Evolutionary conservation across 73 alveolate genomes (phyloP), one percentile per base, ranked within the genome.

Genomic region (Halteria grandinella): DNA sequence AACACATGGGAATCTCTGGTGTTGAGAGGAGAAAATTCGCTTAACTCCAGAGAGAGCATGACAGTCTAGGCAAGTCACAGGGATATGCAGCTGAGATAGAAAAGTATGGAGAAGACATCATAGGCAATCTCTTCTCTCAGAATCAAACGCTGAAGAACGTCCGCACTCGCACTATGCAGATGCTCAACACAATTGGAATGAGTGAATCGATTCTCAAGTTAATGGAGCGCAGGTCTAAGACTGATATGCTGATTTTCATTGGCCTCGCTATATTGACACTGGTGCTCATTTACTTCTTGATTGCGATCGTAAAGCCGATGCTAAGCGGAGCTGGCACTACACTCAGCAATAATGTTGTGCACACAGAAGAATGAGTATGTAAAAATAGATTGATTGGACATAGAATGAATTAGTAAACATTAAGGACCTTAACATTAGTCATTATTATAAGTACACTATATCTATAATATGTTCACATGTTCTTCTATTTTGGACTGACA

Each of bases 181-280:
- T 70, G 83, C 64, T 70, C 29, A 49, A 70, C 45, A 49, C 83
- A 14, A 45, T 70, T 1, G 72, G 71, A 32, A 70, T 45, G 72
- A 70, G 83, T 32, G 83, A 70, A 32, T 32, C 57, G 7, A 70
- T 70, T n/a, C 8, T 70, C 25, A 48, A 28, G 44, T 33, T 70
- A n/a, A 70, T 70, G 20, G 83, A 49, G 29, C 47, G 51, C 31
- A 70, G 83, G 55, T 48, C 36, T 39, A 70, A 59, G 41, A 49
- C 83, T n/a, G 83, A 70, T 39, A 28, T 70, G 57, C 14, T 50
- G 4, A 49, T 70, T 1, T 70, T 48, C 23, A 10, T 23, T 48
- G 83, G 57, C 27, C 40, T 70, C 3, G 71, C 71, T 15, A 0
- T 70, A 7, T 52, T 70, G 31, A 70, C 83, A 0, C n/a, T 70